Evolutionary conservation across 352 stramenopile species (phyloP).

Genomic region (Pythium phragmitis): DNA sequence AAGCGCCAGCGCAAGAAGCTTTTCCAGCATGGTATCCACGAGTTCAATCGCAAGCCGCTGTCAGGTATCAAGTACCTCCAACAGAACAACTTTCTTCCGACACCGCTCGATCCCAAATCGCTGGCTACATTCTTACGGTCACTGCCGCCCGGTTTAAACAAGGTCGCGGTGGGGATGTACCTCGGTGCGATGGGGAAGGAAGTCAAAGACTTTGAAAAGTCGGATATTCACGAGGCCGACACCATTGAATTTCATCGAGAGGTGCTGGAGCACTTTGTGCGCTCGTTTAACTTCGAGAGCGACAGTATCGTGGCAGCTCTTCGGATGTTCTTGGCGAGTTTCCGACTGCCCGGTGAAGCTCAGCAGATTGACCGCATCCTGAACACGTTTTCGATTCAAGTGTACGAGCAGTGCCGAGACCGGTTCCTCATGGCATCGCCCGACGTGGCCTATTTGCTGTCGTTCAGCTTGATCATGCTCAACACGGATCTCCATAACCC

Average conservation of each 20-base stretch:
- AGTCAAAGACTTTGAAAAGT: conserved; percentile 71
- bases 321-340: conserved; percentile 84
- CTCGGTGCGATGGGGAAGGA: conserved; percentile 86
- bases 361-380: conserved; percentile 90
- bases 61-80: conserved; percentile 88
- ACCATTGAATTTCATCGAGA: conserved; percentile 85
- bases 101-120: conserved; percentile 65
- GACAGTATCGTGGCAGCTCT: conserved; percentile 71
- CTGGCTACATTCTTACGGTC: conserved; percentile 88
- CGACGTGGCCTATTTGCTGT: conserved; percentile 89
- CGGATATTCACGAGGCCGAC: conserved; percentile 73
- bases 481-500: conserved; percentile 88
- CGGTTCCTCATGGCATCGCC: conserved; percentile 80
- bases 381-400: conserved; percentile 82
- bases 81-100: conserved; percentile 73
- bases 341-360: conserved; percentile 80
- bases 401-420: conserved; percentile 86
- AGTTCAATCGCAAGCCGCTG: conserved; percentile 95
- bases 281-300: conserved; percentile 80
- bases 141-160: conserved; percentile 77
- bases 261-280: conserved; percentile 69
- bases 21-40: conserved; percentile 83
- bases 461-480: conserved; percentile 90
- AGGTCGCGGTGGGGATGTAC: conserved; percentile 78
- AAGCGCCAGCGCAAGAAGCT: conserved; percentile 79